These are phyloP conservation scores for Isatis tinctoria DNA, from an alignment of 345 rosid species.

Conservation along the genomic window DNA sequence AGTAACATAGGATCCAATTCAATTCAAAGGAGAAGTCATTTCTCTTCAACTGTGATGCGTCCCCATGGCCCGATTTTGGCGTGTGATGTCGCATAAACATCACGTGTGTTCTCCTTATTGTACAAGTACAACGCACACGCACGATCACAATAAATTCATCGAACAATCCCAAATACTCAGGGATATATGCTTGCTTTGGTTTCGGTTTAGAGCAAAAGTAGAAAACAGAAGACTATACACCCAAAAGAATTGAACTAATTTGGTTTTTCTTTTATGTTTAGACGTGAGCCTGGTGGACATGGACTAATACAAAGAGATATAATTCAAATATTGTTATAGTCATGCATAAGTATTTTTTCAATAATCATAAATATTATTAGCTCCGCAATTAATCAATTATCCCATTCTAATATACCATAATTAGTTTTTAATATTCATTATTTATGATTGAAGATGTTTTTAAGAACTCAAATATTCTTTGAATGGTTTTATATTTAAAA, in stretches of 20 bases:
- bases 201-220: background rate
- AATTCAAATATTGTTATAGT: background rate
- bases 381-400: too few species aligned
- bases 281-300: background rate
- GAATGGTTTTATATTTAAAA: too few species aligned
- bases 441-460: background rate
- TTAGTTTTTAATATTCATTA: background rate
- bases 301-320: background rate
- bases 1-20: constrained; percentile 31
- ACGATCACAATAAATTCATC: constrained; percentile 2
- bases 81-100: constrained; percentile 29
- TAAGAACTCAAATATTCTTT: background rate
- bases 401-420: background rate
- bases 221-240: background rate
- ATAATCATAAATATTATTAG: background rate
- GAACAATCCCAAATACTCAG: constrained; percentile 8
- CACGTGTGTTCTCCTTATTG: constrained; percentile 20
- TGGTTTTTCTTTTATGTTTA: background rate
- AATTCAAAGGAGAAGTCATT: constrained; percentile 29
- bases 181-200: background rate
- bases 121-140: constrained; percentile 1
- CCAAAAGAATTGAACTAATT: background rate
- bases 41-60: constrained; percentile 25
- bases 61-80: constrained; percentile 29
- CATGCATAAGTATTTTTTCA: background rate